Evolutionary conservation across 352 stramenopile genomes (phyloP), one percentile per base, ranked within the genome.

Genomic region (Pythium apleroticum): DNA sequence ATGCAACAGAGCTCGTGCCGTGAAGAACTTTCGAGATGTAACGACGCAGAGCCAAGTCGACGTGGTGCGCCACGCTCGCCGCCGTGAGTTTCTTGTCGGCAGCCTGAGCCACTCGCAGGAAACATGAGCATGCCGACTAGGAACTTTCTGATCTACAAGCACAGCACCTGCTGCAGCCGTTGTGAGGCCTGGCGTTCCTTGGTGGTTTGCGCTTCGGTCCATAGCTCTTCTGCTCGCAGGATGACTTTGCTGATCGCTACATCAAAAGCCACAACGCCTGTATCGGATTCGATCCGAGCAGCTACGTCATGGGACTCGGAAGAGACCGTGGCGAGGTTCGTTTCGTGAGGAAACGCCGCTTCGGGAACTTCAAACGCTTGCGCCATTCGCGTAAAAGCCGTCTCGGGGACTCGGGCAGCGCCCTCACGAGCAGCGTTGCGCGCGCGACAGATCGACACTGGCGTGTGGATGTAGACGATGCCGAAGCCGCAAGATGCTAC

Each of bases 1-100:
- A 27, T 53, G 33, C 19, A 15, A 48, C 14, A 7, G 49, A 49
- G 22, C 70, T 28, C 0, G 65, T 33, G 4, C 30, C 46, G 12
- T 65, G 68, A 52, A 90, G 63, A 52, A 72, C 58, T 20, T 31
- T 50, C 1, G 81, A 83, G 67, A 91, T 78, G 78, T 80, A 89
- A 27, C 75, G 74, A 30, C 84, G 74, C 5, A 90, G 72, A 25
- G 77, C 61, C 57, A 90, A 60, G 41, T 90, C 84, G 25, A 92
- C 73, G 12, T 71, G 67, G 45, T 92, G 81, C 14, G 74, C 46
- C 17, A 84, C 31, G 22, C 68, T 83, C 9, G 64, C 62, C 10
- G 69, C 49, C 1, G 63, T 85, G 31, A 43, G 62, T 15, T 66
- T 25, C 25, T 74, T 72, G 63, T 90, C 80, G 11, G 52, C 52